Conservation (phyloP, 176 grass and related monocot genomes). For the Secale cereale region DNA sequence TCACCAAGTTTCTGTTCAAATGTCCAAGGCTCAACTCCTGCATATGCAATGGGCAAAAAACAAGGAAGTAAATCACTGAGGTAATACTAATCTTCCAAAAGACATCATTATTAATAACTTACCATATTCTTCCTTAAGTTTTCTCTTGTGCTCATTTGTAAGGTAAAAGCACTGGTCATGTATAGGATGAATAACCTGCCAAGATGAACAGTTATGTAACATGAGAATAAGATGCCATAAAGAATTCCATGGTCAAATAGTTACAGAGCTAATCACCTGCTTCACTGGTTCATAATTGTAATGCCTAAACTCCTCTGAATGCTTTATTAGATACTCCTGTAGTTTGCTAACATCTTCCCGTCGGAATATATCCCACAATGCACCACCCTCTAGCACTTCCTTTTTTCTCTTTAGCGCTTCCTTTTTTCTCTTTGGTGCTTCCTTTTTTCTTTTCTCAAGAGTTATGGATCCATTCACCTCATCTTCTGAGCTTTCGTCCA, state of each 20-base stretch:
- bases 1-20: slow-evolving; percentile 96
- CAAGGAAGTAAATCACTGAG: neutral
- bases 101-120: neutral
- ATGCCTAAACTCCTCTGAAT: slow-evolving; percentile 73
- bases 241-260: neutral
- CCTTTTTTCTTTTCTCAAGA: neutral
- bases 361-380: slow-evolving; percentile 89
- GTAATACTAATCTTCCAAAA: neutral
- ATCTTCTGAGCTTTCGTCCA: neutral
- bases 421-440: no score
- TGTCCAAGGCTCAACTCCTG: slow-evolving; percentile 94
- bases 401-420: no score
- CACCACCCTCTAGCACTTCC: slow-evolving; percentile 46
- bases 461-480: neutral
- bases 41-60: neutral
- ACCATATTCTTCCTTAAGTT: slow-evolving; percentile 92
- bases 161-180: slow-evolving; percentile 94
- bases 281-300: slow-evolving; percentile 45
- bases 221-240: neutral
- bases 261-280: slow-evolving; percentile 24
- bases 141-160: slow-evolving; percentile 70
- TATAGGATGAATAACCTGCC: slow-evolving; percentile 83
- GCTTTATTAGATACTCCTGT: slow-evolving; percentile 67
- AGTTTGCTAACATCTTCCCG: slow-evolving; percentile 77
- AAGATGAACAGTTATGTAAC: neutral